Evolutionary conservation across 352 stramenopile species (phyloP).

Genomic region (Pythium utonaiense): DNA sequence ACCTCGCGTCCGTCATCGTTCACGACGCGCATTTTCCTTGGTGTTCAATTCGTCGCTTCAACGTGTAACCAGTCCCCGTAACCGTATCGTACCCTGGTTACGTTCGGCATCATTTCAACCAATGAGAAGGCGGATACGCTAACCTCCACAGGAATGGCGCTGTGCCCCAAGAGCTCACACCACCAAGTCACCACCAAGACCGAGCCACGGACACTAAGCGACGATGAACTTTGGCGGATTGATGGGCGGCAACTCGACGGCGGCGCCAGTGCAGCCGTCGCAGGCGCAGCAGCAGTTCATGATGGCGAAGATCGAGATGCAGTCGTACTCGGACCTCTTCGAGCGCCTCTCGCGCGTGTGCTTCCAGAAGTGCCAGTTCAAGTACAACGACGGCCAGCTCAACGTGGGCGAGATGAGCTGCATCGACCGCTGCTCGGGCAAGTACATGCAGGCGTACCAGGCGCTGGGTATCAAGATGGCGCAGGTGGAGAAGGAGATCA

Average conservation of each 20-base stretch:
- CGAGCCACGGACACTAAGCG: neutral
- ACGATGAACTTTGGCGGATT: slow-evolving; percentile 80
- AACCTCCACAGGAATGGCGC: slow-evolving; percentile 19
- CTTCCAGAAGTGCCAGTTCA: slow-evolving; percentile 94
- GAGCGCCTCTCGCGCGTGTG: slow-evolving; percentile 89
- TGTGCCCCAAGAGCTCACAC: neutral
- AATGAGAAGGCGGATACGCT: slow-evolving; percentile 18
- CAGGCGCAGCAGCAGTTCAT: slow-evolving; percentile 51
- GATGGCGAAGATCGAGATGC: slow-evolving; percentile 90
- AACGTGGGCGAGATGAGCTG: slow-evolving; percentile 98
- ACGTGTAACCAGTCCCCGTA: slow-evolving; percentile 7
- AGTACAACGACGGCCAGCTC: slow-evolving; percentile 95
- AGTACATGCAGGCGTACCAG: slow-evolving; percentile 97
- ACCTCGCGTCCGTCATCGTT: slow-evolving; percentile 34
- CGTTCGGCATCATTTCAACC: slow-evolving; percentile 11
- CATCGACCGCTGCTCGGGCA: slow-evolving; percentile 96
- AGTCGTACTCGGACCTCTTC: slow-evolving; percentile 89
- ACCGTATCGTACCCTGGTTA: neutral
- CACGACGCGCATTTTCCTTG: slow-evolving; percentile 36
- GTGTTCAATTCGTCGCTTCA: slow-evolving; percentile 5
- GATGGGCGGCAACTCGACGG: slow-evolving; percentile 49
- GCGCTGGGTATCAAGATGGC: slow-evolving; percentile 93
- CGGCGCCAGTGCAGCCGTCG: slow-evolving; percentile 59
- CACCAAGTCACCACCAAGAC: neutral
- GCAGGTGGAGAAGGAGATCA: slow-evolving; percentile 93